Evolutionary conservation across 106 monocot species (phyloP).

Genomic region (Dioscorea zingiberensis): DNA sequence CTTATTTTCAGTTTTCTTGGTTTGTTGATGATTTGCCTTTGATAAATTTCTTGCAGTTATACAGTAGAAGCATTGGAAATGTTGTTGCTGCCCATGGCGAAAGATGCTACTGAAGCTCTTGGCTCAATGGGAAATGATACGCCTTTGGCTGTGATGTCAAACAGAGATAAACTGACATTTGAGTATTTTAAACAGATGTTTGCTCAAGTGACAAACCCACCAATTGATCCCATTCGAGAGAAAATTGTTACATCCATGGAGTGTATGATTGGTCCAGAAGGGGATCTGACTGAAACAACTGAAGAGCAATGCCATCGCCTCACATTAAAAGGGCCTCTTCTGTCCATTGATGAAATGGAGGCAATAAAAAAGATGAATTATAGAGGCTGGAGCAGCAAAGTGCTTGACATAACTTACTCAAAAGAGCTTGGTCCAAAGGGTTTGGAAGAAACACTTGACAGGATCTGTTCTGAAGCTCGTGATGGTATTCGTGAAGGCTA

Average conservation of each 20-base stretch:
- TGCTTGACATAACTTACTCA: constrained; percentile 79
- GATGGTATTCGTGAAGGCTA: constrained; percentile 80
- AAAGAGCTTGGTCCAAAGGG: constrained; percentile 73
- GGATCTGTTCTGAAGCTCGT: constrained; percentile 84
- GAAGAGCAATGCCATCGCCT: constrained; percentile 91
- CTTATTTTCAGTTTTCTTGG: background rate
- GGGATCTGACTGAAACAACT: constrained; percentile 95
- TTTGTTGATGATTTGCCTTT: background rate
- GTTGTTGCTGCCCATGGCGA: constrained; percentile 94
- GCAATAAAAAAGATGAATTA: constrained; percentile 95
- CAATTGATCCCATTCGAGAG: constrained; percentile 96
- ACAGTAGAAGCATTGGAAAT: constrained; percentile 97
- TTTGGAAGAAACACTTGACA: constrained; percentile 79
- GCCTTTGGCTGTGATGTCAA: constrained; percentile 96
- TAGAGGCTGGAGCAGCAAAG: constrained; percentile 85
- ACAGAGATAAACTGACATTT: constrained; percentile 84
- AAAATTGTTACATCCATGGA: constrained; percentile 99
- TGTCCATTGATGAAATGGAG: constrained; percentile 90
- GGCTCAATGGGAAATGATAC: constrained; percentile 99
- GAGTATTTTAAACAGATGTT: constrained; percentile 99
- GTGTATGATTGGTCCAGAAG: constrained; percentile 99
- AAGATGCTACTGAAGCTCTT: constrained; percentile 89
- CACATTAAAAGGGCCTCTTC: constrained; percentile 64
- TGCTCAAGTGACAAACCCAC: constrained; percentile 98
- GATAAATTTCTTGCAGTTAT: constrained; percentile 42